phyloP scores from a whole-genome alignment of 352 stramenopile species.

The Peronospora farinosa region DNA sequence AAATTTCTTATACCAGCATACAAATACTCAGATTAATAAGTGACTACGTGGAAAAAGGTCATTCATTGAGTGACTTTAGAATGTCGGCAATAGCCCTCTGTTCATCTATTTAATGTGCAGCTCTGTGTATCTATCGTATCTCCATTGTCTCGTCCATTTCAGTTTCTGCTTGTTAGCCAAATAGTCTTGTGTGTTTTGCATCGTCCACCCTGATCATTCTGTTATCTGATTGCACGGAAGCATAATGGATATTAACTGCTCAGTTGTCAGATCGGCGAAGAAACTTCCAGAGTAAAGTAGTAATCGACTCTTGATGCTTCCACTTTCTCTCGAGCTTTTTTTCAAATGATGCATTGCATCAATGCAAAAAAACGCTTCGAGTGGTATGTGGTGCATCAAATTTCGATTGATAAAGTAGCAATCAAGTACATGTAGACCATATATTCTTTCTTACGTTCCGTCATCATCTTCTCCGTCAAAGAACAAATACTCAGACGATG shows the following conservation, averaged over 20 bases:
- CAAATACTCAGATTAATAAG: slow-evolving; percentile 36
- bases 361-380: slow-evolving; percentile 11
- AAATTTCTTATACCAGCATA: slow-evolving; percentile 18
- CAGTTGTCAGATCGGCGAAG: slow-evolving; percentile 55
- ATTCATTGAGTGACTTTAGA: background rate
- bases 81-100: slow-evolving; percentile 3
- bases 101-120: slow-evolving; percentile 26
- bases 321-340: slow-evolving; percentile 5
- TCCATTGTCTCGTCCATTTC: slow-evolving; percentile 6
- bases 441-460: slow-evolving; percentile 58
- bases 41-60: background rate
- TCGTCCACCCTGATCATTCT: slow-evolving; percentile 7
- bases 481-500: slow-evolving; percentile 58
- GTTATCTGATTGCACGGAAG: slow-evolving; percentile 56
- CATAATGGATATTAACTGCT: slow-evolving; percentile 72
- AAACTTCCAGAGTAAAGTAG: slow-evolving; percentile 1
- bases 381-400: slow-evolving; percentile 1
- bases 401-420: slow-evolving; percentile 4
- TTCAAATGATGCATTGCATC: slow-evolving; percentile 2
- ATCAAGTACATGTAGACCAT: slow-evolving; percentile 1
- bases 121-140: slow-evolving; percentile 6
- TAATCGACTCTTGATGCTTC: slow-evolving; percentile 6
- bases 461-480: slow-evolving; percentile 79
- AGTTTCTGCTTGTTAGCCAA: slow-evolving; percentile 8
- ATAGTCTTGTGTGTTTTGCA: slow-evolving; percentile 10